Evolutionary conservation across 2,329 filamentous ascomycete genomes (phyloP), one percentile per base, ranked within the genome.

Genomic region (Monosporascus ibericus): DNA sequence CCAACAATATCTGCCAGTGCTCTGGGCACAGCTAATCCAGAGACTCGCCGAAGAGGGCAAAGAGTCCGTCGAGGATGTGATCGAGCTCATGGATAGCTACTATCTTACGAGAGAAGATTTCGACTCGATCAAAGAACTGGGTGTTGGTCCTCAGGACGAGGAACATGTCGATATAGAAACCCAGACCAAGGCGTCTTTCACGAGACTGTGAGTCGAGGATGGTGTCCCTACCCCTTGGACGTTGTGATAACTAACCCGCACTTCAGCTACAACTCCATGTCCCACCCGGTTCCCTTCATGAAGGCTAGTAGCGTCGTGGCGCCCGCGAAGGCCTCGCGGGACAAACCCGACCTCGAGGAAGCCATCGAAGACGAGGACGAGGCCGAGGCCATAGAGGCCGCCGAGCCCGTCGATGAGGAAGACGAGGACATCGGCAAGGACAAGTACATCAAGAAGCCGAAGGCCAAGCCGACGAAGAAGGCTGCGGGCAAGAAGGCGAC

Each of bases 21-120:
- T 99, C 1, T 97, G 92, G 90, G 81, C 87, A 46, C 83, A 86
- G 64, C 78, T 92, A 22, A 79, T 96, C 58, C 85, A 87, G 61
- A 80, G 83, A 53, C 75, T 99, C 50, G 81, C 90, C 62, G 68
- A 75, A 0, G 86, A 95, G 52, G 94, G 94, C 61, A 94, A 90
- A 63, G 91, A 95, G 1, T 81, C 81, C 7, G 87, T 96, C 5
- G 79, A 82, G 1, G 86, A 88, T 2, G 86, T 96, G 50, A 99
- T 99, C 64, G 84, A 94, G 50, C 78, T 96, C 50, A 97, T 99
- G 94, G 94, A 99, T 66, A 91, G 87, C 66, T 99, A 99, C 72
- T 99, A 87, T 70, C 76, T 99, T 52, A 97, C 94, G 1, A 87
- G 88, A 56, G 94, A 99, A 24, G 94, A 99, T 67, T 95, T 92